Percentiles rank a stretch among this genome's conserved stretches.
Conservation (phyloP, 345 rosid species). For the Salix arbutifolia region DNA sequence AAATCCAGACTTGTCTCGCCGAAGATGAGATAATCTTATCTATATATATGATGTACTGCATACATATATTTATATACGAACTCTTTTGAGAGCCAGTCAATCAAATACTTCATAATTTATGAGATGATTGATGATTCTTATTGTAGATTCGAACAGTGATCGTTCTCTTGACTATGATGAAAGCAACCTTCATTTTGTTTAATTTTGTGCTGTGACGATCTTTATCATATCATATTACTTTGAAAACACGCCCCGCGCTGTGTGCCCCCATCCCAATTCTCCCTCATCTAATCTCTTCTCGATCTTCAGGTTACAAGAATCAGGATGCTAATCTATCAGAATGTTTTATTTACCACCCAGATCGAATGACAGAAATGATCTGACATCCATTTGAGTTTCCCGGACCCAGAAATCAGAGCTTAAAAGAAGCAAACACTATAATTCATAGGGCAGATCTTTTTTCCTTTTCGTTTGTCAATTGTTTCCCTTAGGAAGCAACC, state of each 20-base stretch:
- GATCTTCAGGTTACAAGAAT: no score
- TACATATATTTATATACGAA: slow-evolving; percentile 17
- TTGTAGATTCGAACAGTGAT: slow-evolving; percentile 27
- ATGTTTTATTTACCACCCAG: no score
- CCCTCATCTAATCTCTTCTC: not conserved
- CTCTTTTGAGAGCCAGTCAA: slow-evolving; percentile 30
- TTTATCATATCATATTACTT: no score
- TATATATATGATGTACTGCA: not conserved
- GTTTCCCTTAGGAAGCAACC: not conserved
- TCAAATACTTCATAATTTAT: slow-evolving; percentile 9
- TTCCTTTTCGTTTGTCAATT: no score
- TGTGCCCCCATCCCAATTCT: not conserved
- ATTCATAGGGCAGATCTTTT: no score
- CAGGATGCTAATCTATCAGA: no score
- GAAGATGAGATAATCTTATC: slow-evolving; percentile 22
- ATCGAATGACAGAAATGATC: no score
- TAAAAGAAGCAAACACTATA: no score
- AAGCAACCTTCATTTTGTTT: not conserved
- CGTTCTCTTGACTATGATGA: slow-evolving; percentile 18
- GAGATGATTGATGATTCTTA: slow-evolving; percentile 32
- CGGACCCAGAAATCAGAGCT: not conserved
- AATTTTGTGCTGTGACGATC: not conserved
- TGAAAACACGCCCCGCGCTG: no score
- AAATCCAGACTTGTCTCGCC: slow-evolving; percentile 26
- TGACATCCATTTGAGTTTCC: not conserved